Conservation (phyloP, 1,284 basidiomycete species). For the Prillingera fragicola region DNA sequence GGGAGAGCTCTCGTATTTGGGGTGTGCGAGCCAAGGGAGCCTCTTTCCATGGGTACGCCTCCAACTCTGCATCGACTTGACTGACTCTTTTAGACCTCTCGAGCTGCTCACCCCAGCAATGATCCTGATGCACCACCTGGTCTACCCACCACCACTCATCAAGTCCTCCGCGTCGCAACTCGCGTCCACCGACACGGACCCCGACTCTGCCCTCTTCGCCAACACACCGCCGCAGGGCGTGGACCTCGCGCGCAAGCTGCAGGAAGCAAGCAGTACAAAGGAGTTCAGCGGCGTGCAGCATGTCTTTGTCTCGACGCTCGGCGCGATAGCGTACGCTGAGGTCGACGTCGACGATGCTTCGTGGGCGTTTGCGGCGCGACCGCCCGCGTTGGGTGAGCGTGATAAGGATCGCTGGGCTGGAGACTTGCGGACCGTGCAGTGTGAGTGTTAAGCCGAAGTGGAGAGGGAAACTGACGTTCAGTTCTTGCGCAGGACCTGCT, state of each 20-base stretch:
- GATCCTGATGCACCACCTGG: constrained; percentile 37
- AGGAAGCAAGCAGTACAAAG: constrained; percentile 17
- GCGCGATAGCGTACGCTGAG: constrained; percentile 66
- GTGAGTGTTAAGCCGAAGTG: too few relatives aligned
- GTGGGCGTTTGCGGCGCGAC: background rate
- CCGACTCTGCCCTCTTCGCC: constrained; percentile 5
- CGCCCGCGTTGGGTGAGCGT: background rate
- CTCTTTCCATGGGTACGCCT: too few relatives aligned
- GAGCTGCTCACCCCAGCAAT: constrained; percentile 26
- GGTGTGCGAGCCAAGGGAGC: constrained; percentile 21
- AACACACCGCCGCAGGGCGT: constrained; percentile 24
- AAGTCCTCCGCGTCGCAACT: background rate
- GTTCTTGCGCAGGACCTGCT: constrained; percentile 64
- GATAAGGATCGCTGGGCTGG: background rate
- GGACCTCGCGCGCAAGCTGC: constrained; percentile 25
- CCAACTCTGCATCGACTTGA: too few relatives aligned
- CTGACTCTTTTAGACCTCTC: constrained; percentile 30
- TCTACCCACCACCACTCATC: constrained; percentile 29
- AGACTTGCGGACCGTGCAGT: constrained; percentile 32
- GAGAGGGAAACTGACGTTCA: too few relatives aligned
- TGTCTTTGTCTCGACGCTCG: constrained; percentile 67
- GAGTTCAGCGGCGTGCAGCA: constrained; percentile 65
- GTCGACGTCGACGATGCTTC: constrained; percentile 42
- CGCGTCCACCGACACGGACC: constrained; percentile 3
- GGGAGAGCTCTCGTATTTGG: constrained; percentile 30